Percentiles rank a stretch among this genome's conserved stretches.
phyloP scores from a whole-genome alignment of 768 basidiomycete species.

The Mycena rebaudengoi region DNA sequence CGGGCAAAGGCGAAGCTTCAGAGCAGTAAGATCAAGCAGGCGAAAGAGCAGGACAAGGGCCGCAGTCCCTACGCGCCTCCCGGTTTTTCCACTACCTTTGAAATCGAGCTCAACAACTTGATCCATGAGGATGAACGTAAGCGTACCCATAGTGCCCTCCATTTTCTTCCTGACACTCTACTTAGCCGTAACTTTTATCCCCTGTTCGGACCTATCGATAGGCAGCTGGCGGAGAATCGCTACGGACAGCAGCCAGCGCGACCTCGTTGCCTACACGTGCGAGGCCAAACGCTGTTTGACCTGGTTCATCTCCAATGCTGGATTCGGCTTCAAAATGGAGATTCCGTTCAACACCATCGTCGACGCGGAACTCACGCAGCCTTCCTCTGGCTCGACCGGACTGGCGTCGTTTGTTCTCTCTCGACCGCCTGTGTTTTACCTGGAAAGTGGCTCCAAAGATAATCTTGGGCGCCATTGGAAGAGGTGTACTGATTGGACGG shows the following conservation, averaged over 20 bases:
- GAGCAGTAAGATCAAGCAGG: conserved; percentile 61
- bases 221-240: conserved; percentile 84
- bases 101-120: conserved; percentile 68
- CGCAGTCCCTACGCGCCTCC: conserved; percentile 59
- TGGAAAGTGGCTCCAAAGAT: conserved; percentile 57
- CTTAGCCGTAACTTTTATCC: conserved; percentile 77
- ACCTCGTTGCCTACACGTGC: conserved; percentile 80
- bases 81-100: conserved; percentile 57
- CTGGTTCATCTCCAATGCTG: conserved; percentile 82
- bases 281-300: conserved; percentile 70
- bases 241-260: conserved; percentile 60
- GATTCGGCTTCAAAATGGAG: conserved; percentile 87
- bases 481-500: conserved; percentile 79
- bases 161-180: neutral
- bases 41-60: conserved; percentile 44
- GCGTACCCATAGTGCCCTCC: conserved; percentile 34
- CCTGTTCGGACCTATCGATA: conserved; percentile 77
- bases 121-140: conserved; percentile 82
- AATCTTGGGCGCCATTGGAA: conserved; percentile 61
- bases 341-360: conserved; percentile 73
- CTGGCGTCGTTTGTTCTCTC: conserved; percentile 72
- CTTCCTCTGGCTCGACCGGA: conserved; percentile 59
- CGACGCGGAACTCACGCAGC: conserved; percentile 63
- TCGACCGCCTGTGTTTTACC: conserved; percentile 72
- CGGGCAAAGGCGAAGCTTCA: conserved; percentile 85